Evolutionary conservation across 371 early-diverging fungal species (phyloP), one percentile per base, ranked within the genome.

Genomic region (Apophysomyces variabilis): DNA sequence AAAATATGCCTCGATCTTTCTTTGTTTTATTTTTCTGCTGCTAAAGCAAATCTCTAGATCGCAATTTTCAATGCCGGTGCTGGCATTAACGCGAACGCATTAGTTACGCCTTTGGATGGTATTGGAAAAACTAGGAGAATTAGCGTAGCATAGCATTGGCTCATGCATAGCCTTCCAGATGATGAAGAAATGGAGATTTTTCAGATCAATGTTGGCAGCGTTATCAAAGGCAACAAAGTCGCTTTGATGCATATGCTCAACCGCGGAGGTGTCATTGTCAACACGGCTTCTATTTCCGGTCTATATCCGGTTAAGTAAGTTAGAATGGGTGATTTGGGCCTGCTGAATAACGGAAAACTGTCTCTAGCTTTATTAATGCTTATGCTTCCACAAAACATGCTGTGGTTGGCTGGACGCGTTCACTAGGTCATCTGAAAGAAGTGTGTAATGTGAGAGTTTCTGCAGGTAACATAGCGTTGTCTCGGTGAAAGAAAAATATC

Each of bases 181-280:
- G 57, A 61, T 26, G 8, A 57, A 21, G 77, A 77, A 13, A 68
- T 67, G n/a, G 78, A 73, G 8, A 87, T 87, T 14, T 65, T 93
- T 7, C 79, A 88, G 60, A 80, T 92, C 59, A 91, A 93, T 73
- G 66, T 90, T 3, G 82, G 74, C 4, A 85, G 88, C 21, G 88
- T 92, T 6, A 81, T 94, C 57, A 80, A 88, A 50, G 77, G 78
- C 0, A 79, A 73, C 26, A 79, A 79, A 61, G 75, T 82, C 4
- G 80, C 79, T 37, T 43, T 75, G 8, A 61, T 79, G 16, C 73
- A 77, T 65, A 62, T 82, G 66, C 69, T 74, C 6, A 77, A 76
- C 26, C 65, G 76, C 16, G 78, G 78, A 16, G 78, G 84, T 37
- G 77, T 77, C 7, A 86, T 88, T 61, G 79, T 87, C 16, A 79